Percentiles rank a stretch among this genome's conserved stretches.
Evolutionary conservation across 2,329 filamentous ascomycete species (phyloP).

Genomic region (Magnaporthiopsis rhizophila): DNA sequence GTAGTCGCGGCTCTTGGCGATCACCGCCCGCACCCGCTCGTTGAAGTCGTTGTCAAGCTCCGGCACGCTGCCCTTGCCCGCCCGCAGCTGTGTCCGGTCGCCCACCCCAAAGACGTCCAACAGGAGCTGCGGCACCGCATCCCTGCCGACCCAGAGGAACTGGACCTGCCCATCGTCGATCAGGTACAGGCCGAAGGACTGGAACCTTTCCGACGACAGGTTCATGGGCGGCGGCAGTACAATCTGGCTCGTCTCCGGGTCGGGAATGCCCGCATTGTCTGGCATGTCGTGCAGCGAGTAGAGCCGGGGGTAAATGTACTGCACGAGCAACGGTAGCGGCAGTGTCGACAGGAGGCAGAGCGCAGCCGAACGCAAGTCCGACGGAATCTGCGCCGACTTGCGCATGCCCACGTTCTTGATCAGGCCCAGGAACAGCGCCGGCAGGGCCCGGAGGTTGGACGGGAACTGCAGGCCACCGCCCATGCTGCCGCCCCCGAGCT

Average conservation of each 20-base stretch:
- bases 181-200: slow-evolving; percentile 85
- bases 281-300: slow-evolving; percentile 96
- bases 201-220: slow-evolving; percentile 79
- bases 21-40: slow-evolving; percentile 80
- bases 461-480: slow-evolving; percentile 92
- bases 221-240: slow-evolving; percentile 78
- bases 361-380: slow-evolving; percentile 86
- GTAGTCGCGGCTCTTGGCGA: slow-evolving; percentile 89
- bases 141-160: slow-evolving; percentile 92
- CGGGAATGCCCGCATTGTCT: slow-evolving; percentile 78
- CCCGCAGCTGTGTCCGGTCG: slow-evolving; percentile 75
- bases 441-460: slow-evolving; percentile 79
- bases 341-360: slow-evolving; percentile 91
- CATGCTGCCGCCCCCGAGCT: slow-evolving; percentile 91
- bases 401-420: slow-evolving; percentile 95
- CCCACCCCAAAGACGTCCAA: slow-evolving; percentile 83
- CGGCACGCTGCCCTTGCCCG: slow-evolving; percentile 82
- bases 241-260: slow-evolving; percentile 81
- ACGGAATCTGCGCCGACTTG: slow-evolving; percentile 88
- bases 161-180: slow-evolving; percentile 97
- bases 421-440: slow-evolving; percentile 83
- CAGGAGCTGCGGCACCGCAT: slow-evolving; percentile 83
- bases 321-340: slow-evolving; percentile 79
- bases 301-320: slow-evolving; percentile 81
- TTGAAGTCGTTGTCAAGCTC: slow-evolving; percentile 94